A percentile compares a stretch with the other conserved stretches of the same genome.
Conservation (phyloP, 2,329 filamentous ascomycete species). For the Calonectria honghensis region DNA sequence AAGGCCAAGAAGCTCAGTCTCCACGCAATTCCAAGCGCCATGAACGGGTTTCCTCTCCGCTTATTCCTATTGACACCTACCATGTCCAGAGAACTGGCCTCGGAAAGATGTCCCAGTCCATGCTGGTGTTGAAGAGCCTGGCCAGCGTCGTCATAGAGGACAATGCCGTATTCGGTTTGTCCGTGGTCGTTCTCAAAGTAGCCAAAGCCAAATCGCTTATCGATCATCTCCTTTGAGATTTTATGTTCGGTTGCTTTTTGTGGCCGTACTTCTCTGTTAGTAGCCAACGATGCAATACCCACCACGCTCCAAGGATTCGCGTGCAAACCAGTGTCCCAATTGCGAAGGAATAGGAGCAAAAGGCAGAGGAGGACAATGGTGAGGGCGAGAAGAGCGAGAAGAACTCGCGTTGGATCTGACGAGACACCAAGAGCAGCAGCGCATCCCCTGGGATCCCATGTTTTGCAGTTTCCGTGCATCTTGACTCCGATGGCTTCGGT, state of each 20-base stretch:
- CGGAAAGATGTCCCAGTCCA: conserved; percentile 23
- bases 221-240: conserved; percentile 52
- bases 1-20: conserved; percentile 59
- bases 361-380: conserved; percentile 48
- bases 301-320: conserved; percentile 60
- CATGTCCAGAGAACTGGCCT: conserved; percentile 49
- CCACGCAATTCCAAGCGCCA: conserved; percentile 61
- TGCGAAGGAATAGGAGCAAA: conserved; percentile 47
- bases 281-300: conserved; percentile 51
- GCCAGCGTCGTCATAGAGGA: conserved; percentile 49
- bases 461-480: conserved; percentile 52
- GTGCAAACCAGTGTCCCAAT: conserved; percentile 51
- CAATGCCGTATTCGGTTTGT: conserved; percentile 52
- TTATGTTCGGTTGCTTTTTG: conserved; percentile 46
- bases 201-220: conserved; percentile 53
- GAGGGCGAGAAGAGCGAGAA: conserved; percentile 49
- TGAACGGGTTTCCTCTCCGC: conserved; percentile 57
- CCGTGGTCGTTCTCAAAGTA: conserved; percentile 50
- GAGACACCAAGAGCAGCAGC: conserved; percentile 53
- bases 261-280: conserved; percentile 51
- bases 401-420: conserved; percentile 40
- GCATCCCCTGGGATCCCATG: conserved; percentile 47
- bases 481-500: conserved; percentile 54
- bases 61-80: conserved; percentile 13
- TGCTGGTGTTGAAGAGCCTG: conserved; percentile 38